phyloP scores from a whole-genome alignment of 306 rosid genomes.

The Vigna radiata region DNA sequence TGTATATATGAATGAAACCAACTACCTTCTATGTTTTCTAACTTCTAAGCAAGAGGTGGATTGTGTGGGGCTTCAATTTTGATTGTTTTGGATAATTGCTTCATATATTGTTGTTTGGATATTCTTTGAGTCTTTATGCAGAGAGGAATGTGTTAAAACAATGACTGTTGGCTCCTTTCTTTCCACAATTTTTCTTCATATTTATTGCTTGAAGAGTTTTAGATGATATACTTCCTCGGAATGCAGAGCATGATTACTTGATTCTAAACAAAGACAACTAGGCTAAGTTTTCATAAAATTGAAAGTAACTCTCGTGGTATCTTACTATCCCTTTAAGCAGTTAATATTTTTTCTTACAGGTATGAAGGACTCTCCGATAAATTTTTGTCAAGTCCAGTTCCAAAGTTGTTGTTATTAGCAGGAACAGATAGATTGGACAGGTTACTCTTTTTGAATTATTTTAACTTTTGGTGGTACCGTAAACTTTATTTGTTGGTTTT shows the following conservation, averaged over 20 bases:
- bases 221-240: constrained; percentile 29
- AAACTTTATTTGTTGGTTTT: constrained; percentile 25
- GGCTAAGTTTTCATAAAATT: constrained; percentile 27
- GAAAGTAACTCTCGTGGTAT: constrained; percentile 17
- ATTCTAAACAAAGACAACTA: constrained; percentile 29
- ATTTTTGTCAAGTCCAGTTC: constrained; percentile 79
- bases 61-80: constrained; percentile 36
- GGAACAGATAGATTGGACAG: constrained; percentile 98
- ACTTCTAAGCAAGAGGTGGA: constrained; percentile 28
- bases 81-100: constrained; percentile 22
- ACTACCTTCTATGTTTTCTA: not conserved
- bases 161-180: not conserved
- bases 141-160: not conserved
- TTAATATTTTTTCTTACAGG: constrained; percentile 59
- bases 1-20: constrained; percentile 39
- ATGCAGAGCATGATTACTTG: constrained; percentile 31
- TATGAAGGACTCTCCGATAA: constrained; percentile 97
- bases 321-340: constrained; percentile 20
- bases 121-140: constrained; percentile 21
- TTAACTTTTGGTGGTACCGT: constrained; percentile 19
- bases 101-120: constrained; percentile 28
- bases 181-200: not conserved
- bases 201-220: not conserved
- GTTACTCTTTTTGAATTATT: constrained; percentile 49
- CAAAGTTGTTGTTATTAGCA: constrained; percentile 91